Evolutionary conservation across 2,329 filamentous ascomycete species (phyloP), one percentile per base, ranked within the genome.

Genomic region (Cercospora citrullina): DNA sequence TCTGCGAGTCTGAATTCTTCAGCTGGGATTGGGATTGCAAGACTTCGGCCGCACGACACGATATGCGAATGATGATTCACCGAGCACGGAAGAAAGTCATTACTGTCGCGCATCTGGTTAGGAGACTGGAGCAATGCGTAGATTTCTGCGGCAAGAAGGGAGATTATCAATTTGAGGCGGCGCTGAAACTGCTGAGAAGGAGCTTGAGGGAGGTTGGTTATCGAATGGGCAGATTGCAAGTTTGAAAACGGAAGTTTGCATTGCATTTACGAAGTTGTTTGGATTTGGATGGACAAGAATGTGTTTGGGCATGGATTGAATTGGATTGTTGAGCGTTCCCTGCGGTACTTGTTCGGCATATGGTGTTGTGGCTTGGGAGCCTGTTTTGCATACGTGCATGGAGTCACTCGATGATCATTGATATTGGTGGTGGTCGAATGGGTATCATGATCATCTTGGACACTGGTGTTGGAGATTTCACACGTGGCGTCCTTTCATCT

Each of bases 1-100:
- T 72, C 55, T 69, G 67, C 51, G 68, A 71, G 45, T 65, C 57
- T 12, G 72, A 73, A 28, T 73, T 67, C 67, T 71, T 67, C 57
- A 66, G 63, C 51, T 71, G 69, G 68, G 72, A 72, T 26, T 73
- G 70, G 72, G 61, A 36, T 9, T 69, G 66, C 62, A 73, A 72
- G 45, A 72, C 68, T 26, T 60, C 55, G 16, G 53, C 62, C 23
- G 72, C 70, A 16, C 63, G 62, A 55, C 63, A 67, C 12, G 70
- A 73, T 31, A 73, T 73, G 72, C 57, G 63, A 63, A 61, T 21
- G 14, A 36, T 71, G 55, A 69, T 73, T 3, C 14, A 51, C 31
- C 60, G 57, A 33, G 70, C 67, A 6, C 64, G 67, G 45, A 55
- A 62, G 23, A 66, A 70, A 26, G 66, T 66, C 42, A 42, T 60